Evolutionary conservation across 2,329 filamentous ascomycete genomes (phyloP).

Genomic region (Aspergillus udagawae): DNA sequence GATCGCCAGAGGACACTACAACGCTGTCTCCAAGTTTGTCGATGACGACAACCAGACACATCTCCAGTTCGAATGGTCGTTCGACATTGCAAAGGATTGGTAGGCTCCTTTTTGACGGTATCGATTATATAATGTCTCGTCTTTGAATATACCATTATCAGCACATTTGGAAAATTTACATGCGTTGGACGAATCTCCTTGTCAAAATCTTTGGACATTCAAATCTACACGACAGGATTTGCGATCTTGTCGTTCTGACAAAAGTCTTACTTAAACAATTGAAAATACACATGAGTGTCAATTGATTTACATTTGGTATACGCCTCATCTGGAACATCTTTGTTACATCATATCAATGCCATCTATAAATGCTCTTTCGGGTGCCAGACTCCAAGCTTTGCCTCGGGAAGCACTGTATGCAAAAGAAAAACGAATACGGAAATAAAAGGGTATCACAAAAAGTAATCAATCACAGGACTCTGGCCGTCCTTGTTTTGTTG

Average conservation of each 20-base stretch:
- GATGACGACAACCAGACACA: slow-evolving; percentile 93
- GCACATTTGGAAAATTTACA: slow-evolving; percentile 25
- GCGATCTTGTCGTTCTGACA: neutral
- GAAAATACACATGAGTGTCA: neutral
- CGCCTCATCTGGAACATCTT: neutral
- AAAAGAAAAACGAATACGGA: slow-evolving; percentile 10
- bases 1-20: slow-evolving; percentile 85
- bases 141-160: slow-evolving; percentile 17
- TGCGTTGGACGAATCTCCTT: slow-evolving; percentile 25
- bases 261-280: neutral
- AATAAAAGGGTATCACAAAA: slow-evolving; percentile 54
- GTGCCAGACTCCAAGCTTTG: slow-evolving; percentile 26
- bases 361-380: slow-evolving; percentile 25
- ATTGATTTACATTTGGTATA: neutral
- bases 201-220: slow-evolving; percentile 2
- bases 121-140: neutral
- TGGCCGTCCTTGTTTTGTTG: slow-evolving; percentile 67
- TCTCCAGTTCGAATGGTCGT: slow-evolving; percentile 90
- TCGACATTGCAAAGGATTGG: slow-evolving; percentile 97
- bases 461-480: slow-evolving; percentile 65
- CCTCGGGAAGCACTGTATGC: slow-evolving; percentile 5
- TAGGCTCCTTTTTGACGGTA: slow-evolving; percentile 16
- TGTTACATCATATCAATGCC: slow-evolving; percentile 11
- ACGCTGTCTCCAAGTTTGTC: slow-evolving; percentile 81
- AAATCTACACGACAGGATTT: neutral